A percentile compares a stretch with the other conserved stretches of the same genome.
Conservation (phyloP, 106 monocot genomes). For the Dactylorhiza incarnata region DNA sequence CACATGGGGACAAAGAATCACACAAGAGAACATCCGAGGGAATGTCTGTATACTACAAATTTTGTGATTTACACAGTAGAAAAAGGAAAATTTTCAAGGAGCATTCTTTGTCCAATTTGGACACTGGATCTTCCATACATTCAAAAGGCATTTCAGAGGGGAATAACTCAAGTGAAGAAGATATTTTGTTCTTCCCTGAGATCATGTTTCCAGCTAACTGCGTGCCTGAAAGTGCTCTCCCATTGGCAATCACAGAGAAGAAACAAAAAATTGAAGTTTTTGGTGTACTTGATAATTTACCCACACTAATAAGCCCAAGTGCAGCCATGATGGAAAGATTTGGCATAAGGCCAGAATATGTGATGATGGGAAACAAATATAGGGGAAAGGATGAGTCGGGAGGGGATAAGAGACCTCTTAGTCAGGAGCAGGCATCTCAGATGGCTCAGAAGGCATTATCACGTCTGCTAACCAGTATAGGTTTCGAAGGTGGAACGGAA, state of each 20-base stretch:
- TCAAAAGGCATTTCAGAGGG: slow-evolving; percentile 22
- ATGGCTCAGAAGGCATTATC: slow-evolving; percentile 51
- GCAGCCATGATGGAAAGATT: slow-evolving; percentile 96
- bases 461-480: slow-evolving; percentile 30
- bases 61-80: slow-evolving; percentile 48
- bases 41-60: slow-evolving; percentile 63
- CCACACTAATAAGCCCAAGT: slow-evolving; percentile 54
- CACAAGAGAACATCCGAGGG: slow-evolving; percentile 75
- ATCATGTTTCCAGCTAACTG: slow-evolving; percentile 81
- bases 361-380: slow-evolving; percentile 77
- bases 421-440: slow-evolving; percentile 59
- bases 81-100: slow-evolving; percentile 41
- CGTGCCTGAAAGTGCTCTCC: slow-evolving; percentile 69
- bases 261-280: slow-evolving; percentile 47
- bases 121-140: slow-evolving; percentile 26
- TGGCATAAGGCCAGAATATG: slow-evolving; percentile 85
- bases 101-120: slow-evolving; percentile 8
- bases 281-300: slow-evolving; percentile 89
- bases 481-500: slow-evolving; percentile 70
- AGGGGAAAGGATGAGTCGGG: slow-evolving; percentile 63
- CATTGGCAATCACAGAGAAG: slow-evolving; percentile 25
- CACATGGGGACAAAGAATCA: slow-evolving; percentile 49
- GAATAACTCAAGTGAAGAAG: slow-evolving; percentile 38
- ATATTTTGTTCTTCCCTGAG: slow-evolving; percentile 63
- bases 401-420: slow-evolving; percentile 35